phyloP scores from a whole-genome alignment of 257 asterid species.

The Solanum chiquidenum region DNA sequence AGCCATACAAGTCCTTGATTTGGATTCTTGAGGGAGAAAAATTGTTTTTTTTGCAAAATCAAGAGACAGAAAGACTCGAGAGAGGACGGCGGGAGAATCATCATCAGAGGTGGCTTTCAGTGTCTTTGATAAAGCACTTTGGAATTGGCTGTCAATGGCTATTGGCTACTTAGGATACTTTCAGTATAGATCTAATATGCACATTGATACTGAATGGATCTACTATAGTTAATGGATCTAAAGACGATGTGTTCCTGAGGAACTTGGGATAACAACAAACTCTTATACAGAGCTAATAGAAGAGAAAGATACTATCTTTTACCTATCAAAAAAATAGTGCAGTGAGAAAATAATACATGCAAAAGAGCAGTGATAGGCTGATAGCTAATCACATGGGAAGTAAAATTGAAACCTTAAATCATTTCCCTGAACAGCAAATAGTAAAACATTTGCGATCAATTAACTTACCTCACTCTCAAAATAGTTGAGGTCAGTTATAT shows the following conservation, averaged over 20 bases:
- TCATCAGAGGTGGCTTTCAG: background rate
- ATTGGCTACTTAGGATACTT: background rate
- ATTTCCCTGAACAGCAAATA: background rate
- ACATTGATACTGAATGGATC: background rate
- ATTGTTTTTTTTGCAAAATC: background rate
- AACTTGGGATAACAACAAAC: background rate
- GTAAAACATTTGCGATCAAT: background rate
- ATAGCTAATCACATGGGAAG: background rate
- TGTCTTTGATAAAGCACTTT: background rate
- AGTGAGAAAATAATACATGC: background rate
- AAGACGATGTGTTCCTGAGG: background rate
- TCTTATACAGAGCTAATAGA: background rate
- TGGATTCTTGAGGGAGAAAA: background rate
- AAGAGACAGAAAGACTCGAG: background rate
- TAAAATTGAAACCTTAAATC: background rate
- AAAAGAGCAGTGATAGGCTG: background rate
- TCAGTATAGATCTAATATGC: background rate
- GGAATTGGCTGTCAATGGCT: background rate
- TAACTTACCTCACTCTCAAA: background rate
- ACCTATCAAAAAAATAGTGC: background rate
- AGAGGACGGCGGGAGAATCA: background rate
- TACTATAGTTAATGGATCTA: background rate
- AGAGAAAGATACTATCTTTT: background rate
- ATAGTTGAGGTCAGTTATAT: background rate
- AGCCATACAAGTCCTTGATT: background rate